Conservation (phyloP, 805 yeast species). For the Pichia exigua region DNA sequence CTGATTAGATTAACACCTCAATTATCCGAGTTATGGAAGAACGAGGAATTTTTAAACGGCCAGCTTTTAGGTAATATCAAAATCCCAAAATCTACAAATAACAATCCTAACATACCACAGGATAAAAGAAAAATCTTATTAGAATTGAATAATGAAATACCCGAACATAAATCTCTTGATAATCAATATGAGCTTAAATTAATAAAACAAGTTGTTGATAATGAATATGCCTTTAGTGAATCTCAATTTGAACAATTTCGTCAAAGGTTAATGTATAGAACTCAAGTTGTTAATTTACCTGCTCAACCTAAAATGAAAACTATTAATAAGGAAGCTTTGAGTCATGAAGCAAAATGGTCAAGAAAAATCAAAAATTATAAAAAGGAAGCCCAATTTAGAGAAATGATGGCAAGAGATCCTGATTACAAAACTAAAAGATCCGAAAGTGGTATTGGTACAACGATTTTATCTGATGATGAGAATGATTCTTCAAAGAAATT, state of each 20-base stretch:
- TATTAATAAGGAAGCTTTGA: conserved; percentile 29
- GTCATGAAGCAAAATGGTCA: conserved; percentile 28
- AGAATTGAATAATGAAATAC: conserved; percentile 42
- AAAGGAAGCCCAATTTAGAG: conserved; percentile 13
- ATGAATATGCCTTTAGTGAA: conserved; percentile 84
- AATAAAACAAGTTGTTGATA: conserved; percentile 71
- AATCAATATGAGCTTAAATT: conserved; percentile 76
- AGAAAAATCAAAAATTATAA: conserved; percentile 18
- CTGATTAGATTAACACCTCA: conserved; percentile 84
- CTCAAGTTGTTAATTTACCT: conserved; percentile 46
- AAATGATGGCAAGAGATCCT: conserved; percentile 13
- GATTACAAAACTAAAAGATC: conserved; percentile 10
- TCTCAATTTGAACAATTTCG: conserved; percentile 62
- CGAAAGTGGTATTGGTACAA: conserved; percentile 26
- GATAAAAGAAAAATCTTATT: conserved; percentile 40
- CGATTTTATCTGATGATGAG: conserved; percentile 9
- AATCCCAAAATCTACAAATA: conserved; percentile 40
- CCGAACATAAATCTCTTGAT: conserved; percentile 55
- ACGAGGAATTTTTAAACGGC: conserved; percentile 55
- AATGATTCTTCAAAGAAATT: conserved; percentile 6
- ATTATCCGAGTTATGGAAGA: conserved; percentile 73
- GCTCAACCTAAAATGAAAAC: conserved; percentile 41
- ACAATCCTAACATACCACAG: not conserved
- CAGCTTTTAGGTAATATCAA: conserved; percentile 74
- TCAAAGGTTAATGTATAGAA: conserved; percentile 38